Base-by-base conservation (phyloP, 2,329 filamentous ascomycete species). In the Trichoderma aggressivum region DNA sequence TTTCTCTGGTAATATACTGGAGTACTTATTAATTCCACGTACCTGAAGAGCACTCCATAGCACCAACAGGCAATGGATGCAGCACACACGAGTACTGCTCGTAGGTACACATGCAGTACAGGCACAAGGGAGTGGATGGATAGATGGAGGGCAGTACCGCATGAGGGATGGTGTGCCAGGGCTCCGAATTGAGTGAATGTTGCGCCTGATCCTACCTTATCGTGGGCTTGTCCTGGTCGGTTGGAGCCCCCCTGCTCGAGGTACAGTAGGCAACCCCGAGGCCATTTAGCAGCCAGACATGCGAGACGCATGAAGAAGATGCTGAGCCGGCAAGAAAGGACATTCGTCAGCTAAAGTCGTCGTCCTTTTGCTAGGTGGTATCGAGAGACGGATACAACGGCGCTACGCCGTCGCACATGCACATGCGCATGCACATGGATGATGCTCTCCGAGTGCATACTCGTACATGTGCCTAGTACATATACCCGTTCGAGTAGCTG, bases 171-270 rank as follows among this genome's bases (percentile, higher is more conserved):
- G 24, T 34, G 55, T 47, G 65, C 36, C 18, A 26, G 65, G 65
- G n/a, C 55, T 7, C 66, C 66, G 28, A 69, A 53, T 69, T 24
- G 39, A 69, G 66, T 28, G 36, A 68, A 68, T 68, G 65, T 68
- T 68, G 65, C 65, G 65, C 65, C 64, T 59, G 64, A 34, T 47
- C 34, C 64, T 43, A 47, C 53, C 50, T 43, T 43, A 39, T 30
- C 64, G 21, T 36, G 14, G 32, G 64, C 60, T 30, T 53, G 34
- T 53, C 53, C 39, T 60, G 39, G 39, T 30, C 30, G 56, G 8
- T 28, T 68, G 39, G 11, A 43, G n/a, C n/a, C 55, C 26, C 65
- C 65, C 53, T 59, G 34, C 26, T 60, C 30, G 21, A 21, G 6
- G 36, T 10, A n/a, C 18, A 10, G 39, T 21, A 61, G 66, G 55